Evolutionary conservation across 805 yeast genomes (phyloP), one percentile per base, ranked within the genome.

Genomic region (Candida hungchunana): DNA sequence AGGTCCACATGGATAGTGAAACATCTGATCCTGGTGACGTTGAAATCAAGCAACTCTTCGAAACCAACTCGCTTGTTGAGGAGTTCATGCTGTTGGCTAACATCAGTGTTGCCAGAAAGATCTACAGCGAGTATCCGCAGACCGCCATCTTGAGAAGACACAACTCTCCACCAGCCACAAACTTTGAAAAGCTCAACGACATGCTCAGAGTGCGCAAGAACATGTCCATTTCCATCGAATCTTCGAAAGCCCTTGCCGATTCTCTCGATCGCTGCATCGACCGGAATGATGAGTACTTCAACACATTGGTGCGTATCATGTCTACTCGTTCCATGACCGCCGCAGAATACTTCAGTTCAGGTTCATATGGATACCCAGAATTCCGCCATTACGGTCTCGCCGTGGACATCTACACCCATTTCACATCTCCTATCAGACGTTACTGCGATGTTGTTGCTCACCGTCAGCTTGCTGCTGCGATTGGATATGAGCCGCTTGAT

Each of bases 241-340:
- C 89, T 13, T 89, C 97, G 1, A 85, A 81, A 53, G 84, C 95
- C 0, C 71, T 93, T 29, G 97, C 98, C 2, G 96, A 89, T 53
- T 88, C 97, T 14, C 68, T 93, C 34, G 98, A 93, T 57, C 71
- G 85, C 39, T 87, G 96, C 62, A 76, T 66, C 22, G 97, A 90
- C 59, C 75, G 79, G 17, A 55, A 74, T 1, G 97, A 93, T 59
- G 82, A 89, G 6, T 93, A 86, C 56, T 87, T 93, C 73, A 93
- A 93, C 62, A 93, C 97, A 0, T 69, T 93, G 50, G 70, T 90
- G 6, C 79, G 99, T 60, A 93, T 93, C 47, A 82, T 93, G 95
- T 93, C 97, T 7, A 93, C 99, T 0, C 75, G 99, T 53, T 90
- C 97, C 63, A 93, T 93, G 98, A 86, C 88, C 83, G 96, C 98